phyloP scores from a whole-genome alignment of 2,329 filamentous ascomycete species.

The Bipolaris gigantea region DNA sequence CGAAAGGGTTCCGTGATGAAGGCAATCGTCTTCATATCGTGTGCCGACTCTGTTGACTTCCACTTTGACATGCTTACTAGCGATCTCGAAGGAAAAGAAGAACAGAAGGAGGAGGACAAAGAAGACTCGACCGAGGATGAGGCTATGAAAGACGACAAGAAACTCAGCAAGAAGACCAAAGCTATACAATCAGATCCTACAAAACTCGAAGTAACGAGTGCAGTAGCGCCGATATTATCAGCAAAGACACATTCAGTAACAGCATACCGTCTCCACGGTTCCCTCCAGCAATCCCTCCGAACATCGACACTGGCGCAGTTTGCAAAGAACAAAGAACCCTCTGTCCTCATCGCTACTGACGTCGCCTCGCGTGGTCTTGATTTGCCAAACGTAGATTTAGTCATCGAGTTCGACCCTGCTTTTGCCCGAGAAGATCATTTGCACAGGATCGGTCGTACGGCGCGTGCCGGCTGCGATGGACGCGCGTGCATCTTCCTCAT shows the following conservation, averaged over 20 bases:
- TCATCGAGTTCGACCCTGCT: slow-evolving; percentile 94
- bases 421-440: slow-evolving; percentile 93
- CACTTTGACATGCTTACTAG: slow-evolving; percentile 80
- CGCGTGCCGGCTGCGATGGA: slow-evolving; percentile 85
- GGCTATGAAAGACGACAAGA: slow-evolving; percentile 16
- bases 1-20: slow-evolving; percentile 93
- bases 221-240: slow-evolving; percentile 71
- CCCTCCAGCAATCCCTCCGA: slow-evolving; percentile 81
- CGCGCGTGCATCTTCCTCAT: slow-evolving; percentile 87
- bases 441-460: slow-evolving; percentile 91
- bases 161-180: slow-evolving; percentile 41
- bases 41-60: slow-evolving; percentile 95
- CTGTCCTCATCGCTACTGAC: slow-evolving; percentile 89
- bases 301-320: slow-evolving; percentile 85
- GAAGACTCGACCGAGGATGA: slow-evolving; percentile 19
- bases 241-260: slow-evolving; percentile 76
- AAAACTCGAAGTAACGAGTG: slow-evolving; percentile 59
- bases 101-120: slow-evolving; percentile 22
- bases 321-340: slow-evolving; percentile 70
- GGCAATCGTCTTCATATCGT: slow-evolving; percentile 94
- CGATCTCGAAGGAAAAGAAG: slow-evolving; percentile 37
- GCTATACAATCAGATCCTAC: slow-evolving; percentile 47
- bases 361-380: slow-evolving; percentile 95
- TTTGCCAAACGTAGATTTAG: slow-evolving; percentile 89
- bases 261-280: slow-evolving; percentile 87